phyloP scores from a whole-genome alignment of 2,329 filamentous ascomycete species.

The Shiraia bambusicola region DNA sequence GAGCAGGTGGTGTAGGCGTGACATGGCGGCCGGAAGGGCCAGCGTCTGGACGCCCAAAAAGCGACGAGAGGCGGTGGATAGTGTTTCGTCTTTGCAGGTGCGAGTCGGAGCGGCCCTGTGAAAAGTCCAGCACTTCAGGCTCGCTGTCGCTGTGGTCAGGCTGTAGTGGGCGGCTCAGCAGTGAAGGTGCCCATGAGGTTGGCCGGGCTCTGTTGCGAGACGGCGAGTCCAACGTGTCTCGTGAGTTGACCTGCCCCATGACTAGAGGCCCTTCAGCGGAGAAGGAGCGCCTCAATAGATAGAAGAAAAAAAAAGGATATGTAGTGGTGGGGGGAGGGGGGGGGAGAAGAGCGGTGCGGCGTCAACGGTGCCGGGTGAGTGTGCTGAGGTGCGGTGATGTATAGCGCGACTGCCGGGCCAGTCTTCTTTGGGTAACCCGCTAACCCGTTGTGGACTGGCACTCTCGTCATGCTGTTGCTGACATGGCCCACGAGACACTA shows the following conservation, averaged over 20 bases:
- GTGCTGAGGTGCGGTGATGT: conserved; percentile 9
- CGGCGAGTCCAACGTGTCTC: conserved; percentile 26
- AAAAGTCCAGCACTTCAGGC: conserved; percentile 22
- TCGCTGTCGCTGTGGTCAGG: conserved; percentile 17
- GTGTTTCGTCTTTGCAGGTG: conserved; percentile 29
- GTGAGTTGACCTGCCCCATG: conserved; percentile 45
- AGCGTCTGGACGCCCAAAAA: conserved; percentile 33
- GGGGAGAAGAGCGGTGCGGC: conserved; percentile 1
- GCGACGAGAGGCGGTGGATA: conserved; percentile 34
- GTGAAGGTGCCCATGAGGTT: conserved; percentile 36
- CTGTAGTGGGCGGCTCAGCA: conserved; percentile 20
- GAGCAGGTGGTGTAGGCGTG: conserved; percentile 11
- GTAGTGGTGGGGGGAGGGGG: conserved; percentile 3
- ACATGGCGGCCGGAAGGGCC: conserved; percentile 26
- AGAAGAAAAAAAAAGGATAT: conserved; percentile 1
- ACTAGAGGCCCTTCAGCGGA: conserved; percentile 29
- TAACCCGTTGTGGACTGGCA: conserved; percentile 4
- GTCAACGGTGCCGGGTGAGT: conserved; percentile 12
- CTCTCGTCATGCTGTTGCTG: conserved; percentile 4
- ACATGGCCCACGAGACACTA: conserved; percentile 3
- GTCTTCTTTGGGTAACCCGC: conserved; percentile 3
- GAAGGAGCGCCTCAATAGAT: conserved; percentile 20
- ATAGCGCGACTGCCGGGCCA: conserved; percentile 1
- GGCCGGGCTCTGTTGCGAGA: conserved; percentile 34
- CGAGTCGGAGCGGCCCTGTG: conserved; percentile 20